These are phyloP conservation scores for Blastobotrys niveus DNA, from an alignment of 1,139 yeast species.

Conservation along the genomic window DNA sequence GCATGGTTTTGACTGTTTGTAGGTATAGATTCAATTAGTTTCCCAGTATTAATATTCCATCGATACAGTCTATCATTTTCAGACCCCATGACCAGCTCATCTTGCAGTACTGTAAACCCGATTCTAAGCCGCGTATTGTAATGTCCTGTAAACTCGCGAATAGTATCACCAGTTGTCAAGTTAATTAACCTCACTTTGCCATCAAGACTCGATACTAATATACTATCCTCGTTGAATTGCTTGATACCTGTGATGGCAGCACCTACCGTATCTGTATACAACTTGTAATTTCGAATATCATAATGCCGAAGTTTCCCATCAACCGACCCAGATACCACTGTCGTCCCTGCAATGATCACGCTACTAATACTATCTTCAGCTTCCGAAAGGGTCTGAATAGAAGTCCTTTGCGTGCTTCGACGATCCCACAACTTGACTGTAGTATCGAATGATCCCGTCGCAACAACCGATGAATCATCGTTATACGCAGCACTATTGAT, in stretches of 20 bases:
- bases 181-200: constrained; percentile 29
- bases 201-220: constrained; percentile 30
- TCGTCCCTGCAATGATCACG: constrained; percentile 24
- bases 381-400: constrained; percentile 34
- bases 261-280: constrained; percentile 30
- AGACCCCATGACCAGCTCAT: constrained; percentile 75
- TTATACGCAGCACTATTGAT: constrained; percentile 32
- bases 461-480: constrained; percentile 30
- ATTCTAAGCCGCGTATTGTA: constrained; percentile 27
- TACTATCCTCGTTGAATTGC: constrained; percentile 21
- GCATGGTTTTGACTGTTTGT: constrained; percentile 5
- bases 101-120: constrained; percentile 32
- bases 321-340: constrained; percentile 34
- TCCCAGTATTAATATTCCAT: constrained; percentile 57
- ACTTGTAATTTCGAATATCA: constrained; percentile 32
- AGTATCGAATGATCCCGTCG: constrained; percentile 34
- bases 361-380: constrained; percentile 35
- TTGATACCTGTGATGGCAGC: constrained; percentile 29
- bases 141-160: constrained; percentile 31
- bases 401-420: constrained; percentile 24
- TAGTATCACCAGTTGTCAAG: constrained; percentile 24
- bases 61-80: constrained; percentile 85
- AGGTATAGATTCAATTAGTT: neutral
- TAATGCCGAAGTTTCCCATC: constrained; percentile 35
- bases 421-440: constrained; percentile 37